Base-by-base conservation (phyloP, 164 flowering plant genomes). In the Aristolochia fimbriata region DNA sequence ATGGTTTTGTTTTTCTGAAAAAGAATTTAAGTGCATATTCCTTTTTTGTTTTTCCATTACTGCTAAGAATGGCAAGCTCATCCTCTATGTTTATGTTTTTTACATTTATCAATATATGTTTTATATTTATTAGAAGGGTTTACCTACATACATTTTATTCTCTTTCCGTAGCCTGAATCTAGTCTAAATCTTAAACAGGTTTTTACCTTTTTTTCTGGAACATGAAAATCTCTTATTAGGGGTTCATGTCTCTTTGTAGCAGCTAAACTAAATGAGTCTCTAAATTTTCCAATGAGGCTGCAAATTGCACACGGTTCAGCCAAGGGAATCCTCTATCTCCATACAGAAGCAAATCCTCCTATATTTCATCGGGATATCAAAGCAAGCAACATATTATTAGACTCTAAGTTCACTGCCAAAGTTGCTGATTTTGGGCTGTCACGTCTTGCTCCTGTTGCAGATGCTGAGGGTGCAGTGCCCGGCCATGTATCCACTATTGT, bases 401-500 rank as follows among this genome's bases (percentile, higher is more conserved):
- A 91, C 73, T 69, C 84, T 2, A 86, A 71, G 37, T 72, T 72
- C 59, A 78, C 55, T 51, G 91, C 96, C 4, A 91, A 91, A 57
- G 97, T 91, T 65, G 91, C 97, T 68, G 96, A 91, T 71, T 91
- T 91, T 71, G 97, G 97, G 67, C 86, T 91, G 49, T 91, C 97
- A 59, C 74, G 82, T 56, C 93, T 91, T 63, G 97, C 91, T 46
- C 97, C 96, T 15, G 78, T 81, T 70, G 84, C 91, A 21, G 86
- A 83, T 65, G 58, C 68, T 47, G 91, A 88, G 74, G 97, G 97
- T 24, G 20, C 19, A 55, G 48, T 68, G 23, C 93, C 97, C 60
- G 79, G 63, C 58, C 88, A 87, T 70, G 78, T 91, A 54, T 91
- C 97, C 31, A 91, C 96, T 20, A 82, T 91, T 41, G 97, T 90